Evolutionary conservation across 768 basidiomycete genomes (phyloP).

Genomic region (Russula sp.): DNA sequence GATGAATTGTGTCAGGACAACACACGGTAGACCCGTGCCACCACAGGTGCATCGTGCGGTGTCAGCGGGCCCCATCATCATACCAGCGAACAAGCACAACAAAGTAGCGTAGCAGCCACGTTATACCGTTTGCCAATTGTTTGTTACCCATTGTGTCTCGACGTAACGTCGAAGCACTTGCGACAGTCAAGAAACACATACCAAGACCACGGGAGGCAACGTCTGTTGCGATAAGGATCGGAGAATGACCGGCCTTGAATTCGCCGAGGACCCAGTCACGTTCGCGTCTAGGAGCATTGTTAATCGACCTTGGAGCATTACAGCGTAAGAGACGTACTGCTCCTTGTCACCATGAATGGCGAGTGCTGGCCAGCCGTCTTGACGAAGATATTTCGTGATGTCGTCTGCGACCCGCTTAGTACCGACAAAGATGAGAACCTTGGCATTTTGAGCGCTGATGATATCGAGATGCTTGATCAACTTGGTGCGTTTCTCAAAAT

Average conservation of each 20-base stretch:
- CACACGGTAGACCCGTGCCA: slow-evolving; percentile 19
- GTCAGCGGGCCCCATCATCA: slow-evolving; percentile 20
- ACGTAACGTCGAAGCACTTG: slow-evolving; percentile 40
- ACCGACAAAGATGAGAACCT: slow-evolving; percentile 97
- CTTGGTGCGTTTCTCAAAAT: slow-evolving; percentile 95
- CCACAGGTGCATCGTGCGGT: slow-evolving; percentile 10
- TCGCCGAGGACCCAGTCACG: slow-evolving; percentile 99
- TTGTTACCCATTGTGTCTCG: slow-evolving; percentile 29
- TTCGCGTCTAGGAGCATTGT: slow-evolving; percentile 56
- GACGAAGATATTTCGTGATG: slow-evolving; percentile 93
- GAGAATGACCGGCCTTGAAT: slow-evolving; percentile 96
- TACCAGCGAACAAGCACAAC: slow-evolving; percentile 21
- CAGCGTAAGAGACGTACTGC: slow-evolving; percentile 53
- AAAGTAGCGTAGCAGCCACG: slow-evolving; percentile 10
- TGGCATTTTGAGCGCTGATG: slow-evolving; percentile 94
- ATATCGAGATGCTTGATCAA: slow-evolving; percentile 95
- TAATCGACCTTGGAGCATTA: not conserved
- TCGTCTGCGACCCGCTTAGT: slow-evolving; percentile 98
- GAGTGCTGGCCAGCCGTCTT: slow-evolving; percentile 99
- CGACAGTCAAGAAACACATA: slow-evolving; percentile 54
- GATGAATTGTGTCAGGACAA: slow-evolving; percentile 24
- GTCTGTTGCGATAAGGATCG: slow-evolving; percentile 97
- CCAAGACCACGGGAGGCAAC: slow-evolving; percentile 99
- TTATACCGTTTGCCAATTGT: slow-evolving; percentile 22
- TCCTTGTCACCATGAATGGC: slow-evolving; percentile 99